A percentile compares a stretch with the other conserved stretches of the same genome.
phyloP scores from a whole-genome alignment of 345 rosid species.

The Raphanus sativus region DNA sequence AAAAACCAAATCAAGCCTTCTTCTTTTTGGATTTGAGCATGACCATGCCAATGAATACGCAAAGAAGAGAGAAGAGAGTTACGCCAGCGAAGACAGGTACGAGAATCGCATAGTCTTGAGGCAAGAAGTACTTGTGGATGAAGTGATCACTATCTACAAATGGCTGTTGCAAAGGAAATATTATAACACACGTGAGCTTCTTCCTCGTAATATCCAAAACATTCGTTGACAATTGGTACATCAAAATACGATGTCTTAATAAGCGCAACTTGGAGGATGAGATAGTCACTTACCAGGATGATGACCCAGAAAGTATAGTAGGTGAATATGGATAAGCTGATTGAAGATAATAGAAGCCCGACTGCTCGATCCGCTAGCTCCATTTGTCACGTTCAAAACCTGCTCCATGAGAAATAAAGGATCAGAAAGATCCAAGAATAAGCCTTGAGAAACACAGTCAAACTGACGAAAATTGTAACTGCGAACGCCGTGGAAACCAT shows the following conservation, averaged over 20 bases:
- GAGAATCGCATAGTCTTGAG: constrained; percentile 80
- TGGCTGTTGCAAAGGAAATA: constrained; percentile 53
- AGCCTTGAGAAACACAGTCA: background rate
- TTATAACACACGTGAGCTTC: background rate
- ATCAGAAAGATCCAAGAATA: constrained; percentile 4
- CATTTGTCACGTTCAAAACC: constrained; percentile 43
- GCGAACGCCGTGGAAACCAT: background rate
- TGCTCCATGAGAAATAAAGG: background rate
- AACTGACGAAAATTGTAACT: background rate
- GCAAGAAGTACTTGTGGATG: constrained; percentile 78
- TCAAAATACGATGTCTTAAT: background rate
- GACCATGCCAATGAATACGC: constrained; percentile 70
- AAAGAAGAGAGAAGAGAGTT: constrained; percentile 60
- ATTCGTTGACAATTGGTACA: background rate
- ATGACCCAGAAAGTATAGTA: constrained; percentile 97
- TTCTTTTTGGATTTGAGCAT: constrained; percentile 83
- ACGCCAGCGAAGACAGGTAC: constrained; percentile 74
- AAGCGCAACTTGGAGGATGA: background rate
- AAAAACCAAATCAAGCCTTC: constrained; percentile 49
- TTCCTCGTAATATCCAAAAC: background rate
- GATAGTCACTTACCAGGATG: constrained; percentile 35
- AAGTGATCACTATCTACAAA: constrained; percentile 87
- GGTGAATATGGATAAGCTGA: constrained; percentile 80
- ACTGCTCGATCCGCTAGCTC: constrained; percentile 86
- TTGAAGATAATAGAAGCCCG: constrained; percentile 64